phyloP scores from a whole-genome alignment of 805 yeast species.

The Metschnikowia lochheadii region DNA sequence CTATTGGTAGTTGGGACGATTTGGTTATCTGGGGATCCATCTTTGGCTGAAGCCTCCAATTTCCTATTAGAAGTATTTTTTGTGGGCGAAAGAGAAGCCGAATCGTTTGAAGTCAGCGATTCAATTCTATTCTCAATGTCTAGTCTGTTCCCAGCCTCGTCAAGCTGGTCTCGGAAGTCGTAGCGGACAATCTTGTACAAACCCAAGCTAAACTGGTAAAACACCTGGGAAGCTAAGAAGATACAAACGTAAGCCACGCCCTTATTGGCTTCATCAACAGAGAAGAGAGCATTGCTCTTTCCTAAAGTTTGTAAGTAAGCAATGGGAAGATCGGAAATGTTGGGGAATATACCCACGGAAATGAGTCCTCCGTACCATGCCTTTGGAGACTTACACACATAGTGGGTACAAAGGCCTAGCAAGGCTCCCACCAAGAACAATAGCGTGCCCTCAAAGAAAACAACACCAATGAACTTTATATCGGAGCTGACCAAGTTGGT shows the following conservation, averaged over 20 bases:
- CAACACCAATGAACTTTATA: constrained; percentile 66
- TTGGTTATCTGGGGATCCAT: background rate
- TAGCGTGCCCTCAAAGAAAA: constrained; percentile 45
- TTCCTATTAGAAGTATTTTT: background rate
- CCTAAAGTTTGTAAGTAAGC: constrained; percentile 77
- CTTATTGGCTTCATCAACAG: constrained; percentile 54
- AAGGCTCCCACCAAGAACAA: constrained; percentile 49
- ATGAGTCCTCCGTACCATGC: constrained; percentile 74
- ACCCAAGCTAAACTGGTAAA: constrained; percentile 73
- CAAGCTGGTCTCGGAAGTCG: constrained; percentile 53
- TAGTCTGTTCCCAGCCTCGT: constrained; percentile 1
- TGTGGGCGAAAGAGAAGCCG: background rate
- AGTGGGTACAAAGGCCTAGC: constrained; percentile 43
- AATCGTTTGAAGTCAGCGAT: background rate
- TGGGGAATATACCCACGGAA: constrained; percentile 72
- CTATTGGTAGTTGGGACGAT: background rate
- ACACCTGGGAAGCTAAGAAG: constrained; percentile 63
- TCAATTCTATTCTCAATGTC: background rate
- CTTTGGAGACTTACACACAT: constrained; percentile 58
- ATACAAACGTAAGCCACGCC: constrained; percentile 86
- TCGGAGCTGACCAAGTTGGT: constrained; percentile 61
- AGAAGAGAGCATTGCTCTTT: constrained; percentile 52
- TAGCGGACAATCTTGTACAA: constrained; percentile 62
- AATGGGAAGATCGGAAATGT: constrained; percentile 78
- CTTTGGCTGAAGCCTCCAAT: background rate